Percentiles rank a stretch among this genome's conserved stretches.
Evolutionary conservation across 805 yeast species (phyloP).

Genomic region (Millerozyma acaciae): DNA sequence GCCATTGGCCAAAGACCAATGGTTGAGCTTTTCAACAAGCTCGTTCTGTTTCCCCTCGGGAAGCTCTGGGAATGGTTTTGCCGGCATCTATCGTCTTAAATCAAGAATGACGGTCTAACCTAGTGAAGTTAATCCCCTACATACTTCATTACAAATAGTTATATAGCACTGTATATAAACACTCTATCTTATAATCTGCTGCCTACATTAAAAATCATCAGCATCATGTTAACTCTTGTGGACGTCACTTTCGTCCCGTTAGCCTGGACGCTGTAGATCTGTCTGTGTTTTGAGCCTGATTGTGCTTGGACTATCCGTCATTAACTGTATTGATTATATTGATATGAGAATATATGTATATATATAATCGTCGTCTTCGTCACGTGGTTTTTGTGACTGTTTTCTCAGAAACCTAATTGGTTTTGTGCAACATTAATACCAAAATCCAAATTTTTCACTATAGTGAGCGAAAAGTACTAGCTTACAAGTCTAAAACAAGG

Average conservation of each 20-base stretch:
- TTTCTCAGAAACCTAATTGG: constrained; percentile 5
- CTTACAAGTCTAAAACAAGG: background rate
- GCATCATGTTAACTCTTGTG: too few species aligned
- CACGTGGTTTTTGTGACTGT: constrained; percentile 15
- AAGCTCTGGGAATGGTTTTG: constrained; percentile 34
- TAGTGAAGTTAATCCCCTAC: background rate
- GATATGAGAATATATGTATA: too few species aligned
- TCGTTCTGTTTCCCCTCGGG: constrained; percentile 20
- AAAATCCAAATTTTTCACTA: background rate
- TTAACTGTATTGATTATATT: too few species aligned
- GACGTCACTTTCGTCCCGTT: too few species aligned
- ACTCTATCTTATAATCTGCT: too few species aligned
- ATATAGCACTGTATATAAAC: constrained; percentile 2
- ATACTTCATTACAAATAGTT: background rate
- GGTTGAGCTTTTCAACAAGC: constrained; percentile 49
- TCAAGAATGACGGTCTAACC: constrained; percentile 11
- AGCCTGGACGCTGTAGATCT: too few species aligned
- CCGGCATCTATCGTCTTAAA: constrained; percentile 4
- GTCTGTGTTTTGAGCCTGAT: too few species aligned
- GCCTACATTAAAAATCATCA: too few species aligned
- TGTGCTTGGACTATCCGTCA: too few species aligned
- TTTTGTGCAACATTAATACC: constrained; percentile 1
- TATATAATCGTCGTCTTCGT: too few species aligned
- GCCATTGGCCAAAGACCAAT: constrained; percentile 80
- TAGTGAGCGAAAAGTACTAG: constrained; percentile 1